phyloP scores from a whole-genome alignment of 371 early-diverging fungal genomes.

The Mortierella sp. region DNA sequence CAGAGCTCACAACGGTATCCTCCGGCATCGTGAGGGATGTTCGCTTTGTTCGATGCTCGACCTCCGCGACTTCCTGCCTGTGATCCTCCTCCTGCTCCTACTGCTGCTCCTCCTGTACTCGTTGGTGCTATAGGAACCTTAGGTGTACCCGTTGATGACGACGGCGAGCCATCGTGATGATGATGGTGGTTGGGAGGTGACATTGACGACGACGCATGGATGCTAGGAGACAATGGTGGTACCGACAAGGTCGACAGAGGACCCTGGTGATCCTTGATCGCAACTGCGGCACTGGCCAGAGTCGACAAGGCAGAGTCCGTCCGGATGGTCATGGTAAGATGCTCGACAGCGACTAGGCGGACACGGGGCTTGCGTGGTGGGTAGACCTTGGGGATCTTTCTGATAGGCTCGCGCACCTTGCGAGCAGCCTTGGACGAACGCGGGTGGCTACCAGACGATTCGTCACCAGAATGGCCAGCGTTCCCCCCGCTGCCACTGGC shows the following conservation, averaged over 20 bases:
- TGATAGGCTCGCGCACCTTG: conserved; percentile 18
- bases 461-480: not conserved
- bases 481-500: not conserved
- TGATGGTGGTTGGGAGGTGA: conserved; percentile 4
- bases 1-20: conserved; percentile 54
- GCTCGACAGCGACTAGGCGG: conserved; percentile 30
- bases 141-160: conserved; percentile 10
- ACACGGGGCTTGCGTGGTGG: conserved; percentile 51
- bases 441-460: not conserved
- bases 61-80: conserved; percentile 5
- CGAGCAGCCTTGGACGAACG: conserved; percentile 3
- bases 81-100: not conserved
- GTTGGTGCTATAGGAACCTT: not conserved
- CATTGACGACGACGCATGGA: conserved; percentile 6
- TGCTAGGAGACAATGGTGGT: conserved; percentile 28
- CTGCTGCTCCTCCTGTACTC: not conserved
- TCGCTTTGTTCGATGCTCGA: conserved; percentile 15
- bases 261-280: conserved; percentile 44
- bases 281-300: conserved; percentile 52
- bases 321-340: conserved; percentile 32
- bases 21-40: conserved; percentile 23
- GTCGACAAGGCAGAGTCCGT: conserved; percentile 52
- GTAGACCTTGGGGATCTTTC: conserved; percentile 48
- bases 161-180: not conserved
- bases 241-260: conserved; percentile 33